Percentiles rank a stretch among this genome's conserved stretches.
Evolutionary conservation across 495 filamentous ascomycete species (phyloP).

Genomic region (Pyronema domesticum): DNA sequence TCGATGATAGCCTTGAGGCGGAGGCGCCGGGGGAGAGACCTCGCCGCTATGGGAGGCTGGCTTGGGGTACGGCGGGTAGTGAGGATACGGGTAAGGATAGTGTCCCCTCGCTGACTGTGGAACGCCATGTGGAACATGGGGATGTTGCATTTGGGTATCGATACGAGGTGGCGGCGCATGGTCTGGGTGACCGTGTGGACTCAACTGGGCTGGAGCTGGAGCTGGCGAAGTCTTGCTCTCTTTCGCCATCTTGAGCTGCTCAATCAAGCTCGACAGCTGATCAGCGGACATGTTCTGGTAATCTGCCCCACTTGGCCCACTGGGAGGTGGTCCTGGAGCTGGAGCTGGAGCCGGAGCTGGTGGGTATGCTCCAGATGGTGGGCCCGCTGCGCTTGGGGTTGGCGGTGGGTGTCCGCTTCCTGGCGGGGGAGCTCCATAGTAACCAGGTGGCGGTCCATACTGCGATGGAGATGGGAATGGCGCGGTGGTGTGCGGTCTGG

Average conservation of each 20-base stretch:
- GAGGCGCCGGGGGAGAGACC: slow-evolving; percentile 3
- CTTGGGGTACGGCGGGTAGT: slow-evolving; percentile 1
- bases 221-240: slow-evolving; percentile 6
- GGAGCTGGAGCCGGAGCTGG: neutral
- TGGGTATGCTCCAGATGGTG: slow-evolving; percentile 1
- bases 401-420: neutral
- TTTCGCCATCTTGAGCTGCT: slow-evolving; percentile 6
- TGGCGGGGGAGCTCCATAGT: slow-evolving; percentile 15
- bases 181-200: neutral
- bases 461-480: slow-evolving; percentile 7
- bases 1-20: slow-evolving; percentile 3
- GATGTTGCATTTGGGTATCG: slow-evolving; percentile 3
- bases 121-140: slow-evolving; percentile 3
- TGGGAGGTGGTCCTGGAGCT: neutral
- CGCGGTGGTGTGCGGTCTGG: slow-evolving; percentile 16
- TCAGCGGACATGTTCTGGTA: slow-evolving; percentile 3
- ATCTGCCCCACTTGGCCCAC: neutral
- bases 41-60: neutral
- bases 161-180: slow-evolving; percentile 3
- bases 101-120: slow-evolving; percentile 6
- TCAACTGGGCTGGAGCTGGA: slow-evolving; percentile 5
- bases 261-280: slow-evolving; percentile 3
- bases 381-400: slow-evolving; percentile 7
- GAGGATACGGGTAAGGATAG: neutral
- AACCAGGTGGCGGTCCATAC: slow-evolving; percentile 1